Conservation (phyloP, 176 grass and related monocot species). For the Carex littledalei region DNA sequence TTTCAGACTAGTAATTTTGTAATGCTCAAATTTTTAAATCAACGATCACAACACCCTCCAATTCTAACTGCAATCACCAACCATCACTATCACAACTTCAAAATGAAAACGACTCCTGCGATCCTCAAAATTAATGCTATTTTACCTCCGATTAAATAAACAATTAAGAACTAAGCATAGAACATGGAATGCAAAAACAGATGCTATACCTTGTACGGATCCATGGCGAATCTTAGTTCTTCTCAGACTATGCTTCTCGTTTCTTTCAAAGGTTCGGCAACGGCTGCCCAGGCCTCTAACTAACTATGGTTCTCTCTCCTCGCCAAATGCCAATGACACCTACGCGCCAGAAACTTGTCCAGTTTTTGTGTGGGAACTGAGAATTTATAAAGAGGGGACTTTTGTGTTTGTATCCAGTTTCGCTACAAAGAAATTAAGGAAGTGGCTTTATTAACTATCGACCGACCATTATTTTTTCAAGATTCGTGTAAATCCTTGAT, state of each 20-base stretch:
- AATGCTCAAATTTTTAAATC: not conserved
- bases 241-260: not conserved
- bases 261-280: not conserved
- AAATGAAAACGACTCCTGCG: not conserved
- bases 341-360: not conserved
- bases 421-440: not conserved
- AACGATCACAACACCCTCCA: not conserved
- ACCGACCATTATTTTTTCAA: not conserved
- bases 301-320: not conserved
- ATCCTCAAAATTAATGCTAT: not conserved
- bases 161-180: not conserved
- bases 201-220: slow-evolving; percentile 69
- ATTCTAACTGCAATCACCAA: not conserved
- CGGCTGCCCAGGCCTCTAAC: not conserved
- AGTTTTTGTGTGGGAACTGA: not conserved
- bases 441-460: not conserved
- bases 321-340: not conserved
- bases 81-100: not conserved
- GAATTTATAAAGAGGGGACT: not conserved
- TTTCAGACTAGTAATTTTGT: not conserved
- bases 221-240: slow-evolving; percentile 44
- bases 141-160: not conserved
- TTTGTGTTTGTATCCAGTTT: not conserved
- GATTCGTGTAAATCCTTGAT: not conserved
- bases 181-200: not conserved